These are phyloP conservation scores for Lagenidium giganteum DNA, from an alignment of 352 stramenopile species.

Conservation along the genomic window DNA sequence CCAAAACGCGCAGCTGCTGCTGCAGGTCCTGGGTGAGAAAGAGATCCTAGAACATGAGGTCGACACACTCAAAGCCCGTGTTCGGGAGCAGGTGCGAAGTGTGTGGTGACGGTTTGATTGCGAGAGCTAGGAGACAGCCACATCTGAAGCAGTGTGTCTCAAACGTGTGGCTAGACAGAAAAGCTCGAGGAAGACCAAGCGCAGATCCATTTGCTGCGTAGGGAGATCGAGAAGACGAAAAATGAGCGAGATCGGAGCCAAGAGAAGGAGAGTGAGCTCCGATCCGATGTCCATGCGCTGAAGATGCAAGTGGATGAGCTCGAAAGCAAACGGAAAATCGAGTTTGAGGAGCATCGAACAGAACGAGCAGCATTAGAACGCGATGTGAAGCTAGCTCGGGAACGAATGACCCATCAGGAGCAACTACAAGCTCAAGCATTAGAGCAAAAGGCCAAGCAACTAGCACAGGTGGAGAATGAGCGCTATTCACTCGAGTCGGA, in stretches of 20 bases:
- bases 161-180: slow-evolving; percentile 27
- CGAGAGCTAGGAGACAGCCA: too few relatives aligned
- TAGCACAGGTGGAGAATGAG: slow-evolving; percentile 51
- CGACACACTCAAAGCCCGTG: too few relatives aligned
- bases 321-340: slow-evolving; percentile 47
- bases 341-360: slow-evolving; percentile 69
- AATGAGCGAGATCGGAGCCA: slow-evolving; percentile 63
- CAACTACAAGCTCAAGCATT: slow-evolving; percentile 30
- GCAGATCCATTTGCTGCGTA: slow-evolving; percentile 35
- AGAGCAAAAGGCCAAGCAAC: slow-evolving; percentile 49
- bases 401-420: slow-evolving; percentile 49
- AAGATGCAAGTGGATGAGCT: slow-evolving; percentile 69
- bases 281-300: slow-evolving; percentile 46
- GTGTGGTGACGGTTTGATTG: too few relatives aligned
- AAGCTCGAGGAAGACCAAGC: slow-evolving; percentile 45
- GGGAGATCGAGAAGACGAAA: slow-evolving; percentile 35
- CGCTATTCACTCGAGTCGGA: slow-evolving; percentile 60
- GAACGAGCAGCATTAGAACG: slow-evolving; percentile 43
- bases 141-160: background rate
- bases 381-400: slow-evolving; percentile 37
- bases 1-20: slow-evolving; percentile 42
- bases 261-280: slow-evolving; percentile 52
- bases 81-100: too few relatives aligned
- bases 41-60: slow-evolving; percentile 43
- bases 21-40: slow-evolving; percentile 69